These are phyloP conservation scores for Jasminum sambac DNA, from an alignment of 257 asterid species.

Conservation along the genomic window DNA sequence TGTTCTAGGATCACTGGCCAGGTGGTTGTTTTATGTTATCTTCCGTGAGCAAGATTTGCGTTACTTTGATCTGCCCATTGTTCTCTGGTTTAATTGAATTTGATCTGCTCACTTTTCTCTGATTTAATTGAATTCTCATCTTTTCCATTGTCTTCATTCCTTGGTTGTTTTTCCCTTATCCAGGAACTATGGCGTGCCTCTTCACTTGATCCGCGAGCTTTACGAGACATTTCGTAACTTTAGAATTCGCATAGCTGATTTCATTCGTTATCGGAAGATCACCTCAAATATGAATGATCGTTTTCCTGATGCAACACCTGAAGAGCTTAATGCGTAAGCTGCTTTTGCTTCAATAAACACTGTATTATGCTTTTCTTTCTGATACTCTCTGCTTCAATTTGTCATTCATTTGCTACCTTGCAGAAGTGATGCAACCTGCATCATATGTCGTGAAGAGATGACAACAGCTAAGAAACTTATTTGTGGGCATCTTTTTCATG, in stretches of 20 bases:
- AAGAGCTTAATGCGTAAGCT: conserved; percentile 75
- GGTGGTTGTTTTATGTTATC: not conserved
- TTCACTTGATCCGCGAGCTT: conserved; percentile 94
- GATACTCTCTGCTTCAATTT: conserved; percentile 15
- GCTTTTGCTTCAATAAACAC: conserved; percentile 5
- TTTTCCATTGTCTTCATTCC: not conserved
- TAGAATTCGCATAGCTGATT: conserved; percentile 84
- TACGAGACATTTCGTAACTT: conserved; percentile 97
- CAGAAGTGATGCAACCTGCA: conserved; percentile 91
- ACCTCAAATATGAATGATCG: conserved; percentile 95
- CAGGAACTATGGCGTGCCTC: conserved; percentile 95
- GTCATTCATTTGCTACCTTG: conserved; percentile 16
- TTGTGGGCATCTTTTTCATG: conserved; percentile 95
- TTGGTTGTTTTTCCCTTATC: conserved; percentile 18
- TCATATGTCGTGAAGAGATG: conserved; percentile 99
- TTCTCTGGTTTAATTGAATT: not conserved
- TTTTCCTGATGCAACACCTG: conserved; percentile 95
- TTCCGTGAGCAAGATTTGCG: not conserved
- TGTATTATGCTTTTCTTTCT: conserved; percentile 18
- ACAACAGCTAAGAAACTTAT: conserved; percentile 83
- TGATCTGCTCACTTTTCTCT: too few relatives aligned
- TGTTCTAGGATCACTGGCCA: not conserved
- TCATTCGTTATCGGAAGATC: conserved; percentile 84
- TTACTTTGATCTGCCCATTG: not conserved
- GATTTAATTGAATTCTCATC: not conserved